Evolutionary conservation across 2,329 filamentous ascomycete species (phyloP).

Genomic region (Xylariaceae sp.): DNA sequence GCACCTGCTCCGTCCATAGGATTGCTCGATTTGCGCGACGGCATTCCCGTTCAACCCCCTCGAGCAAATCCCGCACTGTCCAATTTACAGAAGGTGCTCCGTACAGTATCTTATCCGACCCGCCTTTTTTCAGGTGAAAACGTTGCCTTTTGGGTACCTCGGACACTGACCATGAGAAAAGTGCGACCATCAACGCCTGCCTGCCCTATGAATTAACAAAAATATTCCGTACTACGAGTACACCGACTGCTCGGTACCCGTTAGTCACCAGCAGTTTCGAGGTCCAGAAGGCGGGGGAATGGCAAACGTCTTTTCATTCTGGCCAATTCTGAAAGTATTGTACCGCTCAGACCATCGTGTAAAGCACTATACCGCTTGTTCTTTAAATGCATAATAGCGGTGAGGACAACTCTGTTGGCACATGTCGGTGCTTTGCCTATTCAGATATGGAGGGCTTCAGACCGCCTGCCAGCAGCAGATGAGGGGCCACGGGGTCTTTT

Average conservation of each 20-base stretch:
- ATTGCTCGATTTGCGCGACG: constrained; percentile 15
- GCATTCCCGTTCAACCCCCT: constrained; percentile 12
- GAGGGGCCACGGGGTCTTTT: constrained; percentile 19
- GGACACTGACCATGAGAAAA: too few relatives aligned
- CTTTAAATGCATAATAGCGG: constrained; percentile 12
- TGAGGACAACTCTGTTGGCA: constrained; percentile 12
- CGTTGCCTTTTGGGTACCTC: too few relatives aligned
- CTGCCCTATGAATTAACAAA: too few relatives aligned
- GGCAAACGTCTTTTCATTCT: constrained; percentile 1
- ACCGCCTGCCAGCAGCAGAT: constrained; percentile 18
- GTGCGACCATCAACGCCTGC: too few relatives aligned
- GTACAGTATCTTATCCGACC: too few relatives aligned
- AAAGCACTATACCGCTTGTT: constrained; percentile 13
- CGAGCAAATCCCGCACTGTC: too few relatives aligned
- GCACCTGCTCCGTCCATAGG: neutral
- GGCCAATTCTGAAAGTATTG: neutral
- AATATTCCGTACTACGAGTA: neutral
- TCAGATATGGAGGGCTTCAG: constrained; percentile 17
- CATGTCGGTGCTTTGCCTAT: constrained; percentile 23
- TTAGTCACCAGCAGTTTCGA: neutral
- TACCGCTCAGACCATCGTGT: neutral
- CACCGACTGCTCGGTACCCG: neutral
- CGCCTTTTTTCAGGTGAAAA: too few relatives aligned
- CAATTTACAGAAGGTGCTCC: too few relatives aligned
- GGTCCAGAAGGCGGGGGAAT: neutral